phyloP scores from a whole-genome alignment of 2,329 filamentous ascomycete genomes.

The Botrytis fabae region DNA sequence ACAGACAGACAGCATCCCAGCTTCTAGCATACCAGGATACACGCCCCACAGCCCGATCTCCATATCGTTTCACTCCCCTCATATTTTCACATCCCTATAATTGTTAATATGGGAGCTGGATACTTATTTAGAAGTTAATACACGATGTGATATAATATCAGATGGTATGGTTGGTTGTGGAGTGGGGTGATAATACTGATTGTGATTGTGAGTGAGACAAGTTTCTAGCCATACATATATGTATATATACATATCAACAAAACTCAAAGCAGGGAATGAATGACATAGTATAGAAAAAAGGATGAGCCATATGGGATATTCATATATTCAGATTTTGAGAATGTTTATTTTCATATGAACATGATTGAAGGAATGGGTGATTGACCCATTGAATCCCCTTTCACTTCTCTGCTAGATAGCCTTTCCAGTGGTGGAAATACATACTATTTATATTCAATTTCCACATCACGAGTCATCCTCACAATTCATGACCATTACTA shows the following conservation, averaged over 20 bases:
- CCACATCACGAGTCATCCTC: neutral
- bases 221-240: neutral
- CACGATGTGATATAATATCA: neutral
- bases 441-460: neutral
- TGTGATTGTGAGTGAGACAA: neutral
- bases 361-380: neutral
- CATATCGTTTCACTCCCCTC: too few relatives aligned
- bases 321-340: neutral
- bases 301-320: neutral
- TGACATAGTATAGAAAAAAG: neutral
- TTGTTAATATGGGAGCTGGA: too few relatives aligned
- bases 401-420: neutral
- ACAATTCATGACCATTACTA: constrained; percentile 21
- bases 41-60: too few relatives aligned
- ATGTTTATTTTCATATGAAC: neutral
- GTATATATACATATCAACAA: neutral
- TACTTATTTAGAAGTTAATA: too few relatives aligned
- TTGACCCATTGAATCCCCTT: neutral
- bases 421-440: neutral
- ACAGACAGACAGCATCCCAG: too few relatives aligned
- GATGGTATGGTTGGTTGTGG: too few relatives aligned
- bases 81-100: too few relatives aligned
- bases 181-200: neutral
- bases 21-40: too few relatives aligned
- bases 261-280: neutral